Evolutionary conservation across 2,329 filamentous ascomycete species (phyloP).

Genomic region (Dendrostoma leiphaemia): DNA sequence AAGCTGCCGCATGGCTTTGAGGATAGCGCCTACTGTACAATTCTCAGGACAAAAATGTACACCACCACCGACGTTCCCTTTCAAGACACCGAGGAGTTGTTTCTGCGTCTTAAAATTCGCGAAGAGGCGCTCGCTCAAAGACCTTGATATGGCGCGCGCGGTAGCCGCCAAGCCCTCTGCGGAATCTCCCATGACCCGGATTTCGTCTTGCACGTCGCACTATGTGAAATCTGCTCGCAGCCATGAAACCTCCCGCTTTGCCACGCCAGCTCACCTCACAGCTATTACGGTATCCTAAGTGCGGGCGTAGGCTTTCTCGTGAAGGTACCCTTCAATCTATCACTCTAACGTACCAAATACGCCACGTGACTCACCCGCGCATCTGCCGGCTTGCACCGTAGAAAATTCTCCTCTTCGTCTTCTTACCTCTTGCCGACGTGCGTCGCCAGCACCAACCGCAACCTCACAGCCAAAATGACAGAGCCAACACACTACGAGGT

Average conservation of each 20-base stretch:
- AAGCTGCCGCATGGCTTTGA: conserved; percentile 24
- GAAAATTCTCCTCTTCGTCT: background rate
- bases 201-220: too few species aligned
- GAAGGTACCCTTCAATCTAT: too few species aligned
- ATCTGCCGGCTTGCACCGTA: background rate
- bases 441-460: background rate
- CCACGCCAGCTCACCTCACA: too few species aligned
- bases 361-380: conserved; percentile 11
- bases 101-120: background rate
- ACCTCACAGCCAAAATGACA: conserved; percentile 3
- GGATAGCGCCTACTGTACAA: background rate
- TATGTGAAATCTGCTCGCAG: too few species aligned
- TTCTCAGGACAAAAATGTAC: conserved; percentile 3
- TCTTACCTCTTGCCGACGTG: background rate
- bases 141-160: background rate
- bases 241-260: too few species aligned
- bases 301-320: too few species aligned
- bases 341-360: too few species aligned
- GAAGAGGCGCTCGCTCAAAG: too few species aligned
- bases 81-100: too few species aligned
- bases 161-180: background rate
- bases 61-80: background rate
- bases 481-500: conserved; percentile 58
- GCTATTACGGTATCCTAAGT: too few species aligned
- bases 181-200: too few species aligned